Conservation (phyloP, 2,329 filamentous ascomycete genomes). For the Lachnellula cervina region DNA sequence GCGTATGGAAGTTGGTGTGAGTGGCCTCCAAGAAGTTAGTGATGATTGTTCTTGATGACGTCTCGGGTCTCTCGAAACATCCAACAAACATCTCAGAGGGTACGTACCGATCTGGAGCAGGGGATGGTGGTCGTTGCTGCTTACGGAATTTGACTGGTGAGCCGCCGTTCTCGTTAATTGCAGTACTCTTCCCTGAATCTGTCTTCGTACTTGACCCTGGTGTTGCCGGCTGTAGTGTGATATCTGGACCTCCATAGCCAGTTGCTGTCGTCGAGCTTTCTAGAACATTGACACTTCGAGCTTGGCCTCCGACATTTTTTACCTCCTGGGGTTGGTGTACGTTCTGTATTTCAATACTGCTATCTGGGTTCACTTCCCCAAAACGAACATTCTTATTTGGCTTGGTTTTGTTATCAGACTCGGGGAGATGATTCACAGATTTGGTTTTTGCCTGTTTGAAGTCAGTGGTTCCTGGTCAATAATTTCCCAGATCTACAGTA, state of each 20-base stretch:
- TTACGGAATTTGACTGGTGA: slow-evolving; percentile 22
- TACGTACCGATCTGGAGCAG: slow-evolving; percentile 14
- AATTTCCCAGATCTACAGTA: slow-evolving; percentile 5
- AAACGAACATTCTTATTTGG: no score
- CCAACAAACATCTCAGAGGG: no score
- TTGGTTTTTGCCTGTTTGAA: neutral
- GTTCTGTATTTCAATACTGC: neutral
- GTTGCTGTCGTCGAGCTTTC: neutral
- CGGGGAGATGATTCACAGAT: neutral
- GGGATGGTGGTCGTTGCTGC: slow-evolving; percentile 9
- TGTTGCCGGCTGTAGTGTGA: slow-evolving; percentile 22
- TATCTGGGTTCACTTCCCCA: neutral
- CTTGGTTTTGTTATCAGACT: neutral
- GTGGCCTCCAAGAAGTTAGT: slow-evolving; percentile 4
- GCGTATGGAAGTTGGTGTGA: slow-evolving; percentile 27
- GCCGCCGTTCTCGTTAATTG: slow-evolving; percentile 12
- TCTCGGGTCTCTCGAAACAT: no score
- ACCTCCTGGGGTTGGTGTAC: no score
- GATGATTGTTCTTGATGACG: no score
- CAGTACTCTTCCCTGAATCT: slow-evolving; percentile 21
- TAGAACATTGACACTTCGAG: neutral
- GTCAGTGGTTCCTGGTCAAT: slow-evolving; percentile 12
- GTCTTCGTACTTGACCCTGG: slow-evolving; percentile 12
- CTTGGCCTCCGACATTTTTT: no score
- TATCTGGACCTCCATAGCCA: slow-evolving; percentile 14